Evolutionary conservation across 169 alveolate genomes (phyloP), one percentile per base, ranked within the genome.

Genomic region (Amoebophrya sp.): DNA sequence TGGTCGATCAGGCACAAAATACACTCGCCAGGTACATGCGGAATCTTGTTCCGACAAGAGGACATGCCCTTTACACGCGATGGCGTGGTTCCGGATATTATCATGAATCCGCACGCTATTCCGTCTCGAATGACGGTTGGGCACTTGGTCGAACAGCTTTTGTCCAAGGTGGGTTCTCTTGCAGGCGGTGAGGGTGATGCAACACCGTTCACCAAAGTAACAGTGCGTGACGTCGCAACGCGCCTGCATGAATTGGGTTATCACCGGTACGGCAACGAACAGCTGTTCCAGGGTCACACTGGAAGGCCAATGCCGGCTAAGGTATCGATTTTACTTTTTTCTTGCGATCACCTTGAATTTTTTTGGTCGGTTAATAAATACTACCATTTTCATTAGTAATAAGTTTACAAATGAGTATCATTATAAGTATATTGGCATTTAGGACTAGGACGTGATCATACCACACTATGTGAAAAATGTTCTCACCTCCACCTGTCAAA

Each of bases 121-220:
- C 99, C 99, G 29, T 98, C 99, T 54, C 98, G 99, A 83, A 99
- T 99, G 99, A 99, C 99, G 18, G 98, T 99, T 91, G 99, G 99
- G 1, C 99, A 99, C 96, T 96, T 99, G 96, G 99, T 99, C 78
- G 99, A 99, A 96, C 98, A 99, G 93, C 95, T 99, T 47, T 96
- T 97, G 33, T 95, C 41, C 29, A 99, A 99, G 95, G 99, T 98
- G 29, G 99, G 99, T 0, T 97, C 99, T 33, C 95, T 98, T 41
- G 97, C 96, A 91, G 99, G 99, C 0, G 96, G 96, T 94, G 99
- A 98, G 93, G 99, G 99, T 29, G 99, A 99, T 96, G 99, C 99
- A 29, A 99, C 99, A 10, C 99, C 99, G 14, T 99, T 99, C 96
- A 96, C 98, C 29, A 94, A 93, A 6, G 98, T 95, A 55, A 98